Evolutionary conservation across 371 early-diverging fungal species (phyloP).

Genomic region (Saksenaea vasiformis): DNA sequence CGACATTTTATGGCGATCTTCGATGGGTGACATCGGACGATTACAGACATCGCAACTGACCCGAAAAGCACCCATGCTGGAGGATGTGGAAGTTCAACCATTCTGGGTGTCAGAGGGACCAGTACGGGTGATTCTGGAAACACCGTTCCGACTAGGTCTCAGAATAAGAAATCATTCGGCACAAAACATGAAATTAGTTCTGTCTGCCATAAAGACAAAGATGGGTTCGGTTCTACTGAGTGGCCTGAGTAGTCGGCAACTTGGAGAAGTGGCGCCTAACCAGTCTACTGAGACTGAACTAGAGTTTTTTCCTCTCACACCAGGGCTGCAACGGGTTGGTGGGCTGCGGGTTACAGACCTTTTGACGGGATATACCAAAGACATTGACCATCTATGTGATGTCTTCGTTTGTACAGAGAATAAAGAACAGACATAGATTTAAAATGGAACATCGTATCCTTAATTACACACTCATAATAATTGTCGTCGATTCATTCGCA

Average conservation of each 20-base stretch:
- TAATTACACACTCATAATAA: not conserved
- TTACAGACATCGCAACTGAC: conserved; percentile 94
- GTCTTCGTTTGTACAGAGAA: conserved; percentile 49
- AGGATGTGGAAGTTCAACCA: conserved; percentile 75
- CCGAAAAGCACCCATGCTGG: conserved; percentile 78
- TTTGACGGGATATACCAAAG: conserved; percentile 68
- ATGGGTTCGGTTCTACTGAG: conserved; percentile 83
- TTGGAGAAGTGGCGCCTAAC: conserved; percentile 70
- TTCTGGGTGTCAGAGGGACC: conserved; percentile 39
- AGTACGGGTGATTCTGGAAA: conserved; percentile 52
- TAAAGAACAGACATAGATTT: not conserved
- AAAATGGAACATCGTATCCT: not conserved
- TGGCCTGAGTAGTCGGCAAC: conserved; percentile 63
- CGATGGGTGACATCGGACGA: conserved; percentile 84
- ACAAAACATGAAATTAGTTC: conserved; percentile 65
- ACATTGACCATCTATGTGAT: conserved; percentile 70
- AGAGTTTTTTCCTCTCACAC: conserved; percentile 80
- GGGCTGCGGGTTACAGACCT: conserved; percentile 73
- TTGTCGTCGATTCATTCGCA: too few species aligned
- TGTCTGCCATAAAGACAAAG: conserved; percentile 74
- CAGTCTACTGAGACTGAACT: conserved; percentile 66
- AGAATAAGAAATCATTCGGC: conserved; percentile 56
- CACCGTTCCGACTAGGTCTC: conserved; percentile 66
- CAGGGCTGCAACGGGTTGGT: conserved; percentile 85
- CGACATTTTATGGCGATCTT: conserved; percentile 92